These are phyloP conservation scores for Cladochytrium tenue DNA, from an alignment of 371 early-diverging fungal genomes.

Conservation along the genomic window DNA sequence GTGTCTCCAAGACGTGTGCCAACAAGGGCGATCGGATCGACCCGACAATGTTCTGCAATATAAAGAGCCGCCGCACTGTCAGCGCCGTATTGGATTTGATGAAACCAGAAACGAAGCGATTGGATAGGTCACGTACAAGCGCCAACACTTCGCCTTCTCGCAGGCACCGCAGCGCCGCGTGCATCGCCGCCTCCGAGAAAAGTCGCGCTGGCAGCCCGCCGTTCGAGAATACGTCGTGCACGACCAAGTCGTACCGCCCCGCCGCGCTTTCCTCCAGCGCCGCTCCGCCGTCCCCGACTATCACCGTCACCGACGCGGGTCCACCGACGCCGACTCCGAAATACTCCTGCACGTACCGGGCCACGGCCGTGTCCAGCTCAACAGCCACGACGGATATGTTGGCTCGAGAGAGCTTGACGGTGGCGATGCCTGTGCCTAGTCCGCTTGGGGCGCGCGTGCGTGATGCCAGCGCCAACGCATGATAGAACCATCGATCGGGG, in stretches of 20 bases:
- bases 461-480: too few relatives aligned
- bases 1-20: too few relatives aligned
- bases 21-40: too few relatives aligned
- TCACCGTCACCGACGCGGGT: conserved; percentile 35
- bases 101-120: too few relatives aligned
- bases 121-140: too few relatives aligned
- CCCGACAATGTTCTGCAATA: too few relatives aligned
- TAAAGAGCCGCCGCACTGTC: too few relatives aligned
- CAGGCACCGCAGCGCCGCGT: conserved; percentile 59
- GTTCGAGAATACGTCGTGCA: conserved; percentile 89
- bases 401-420: conserved; percentile 59
- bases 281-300: conserved; percentile 70
- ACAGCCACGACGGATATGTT: conserved; percentile 66
- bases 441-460: conserved; percentile 67
- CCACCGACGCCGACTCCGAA: conserved; percentile 62
- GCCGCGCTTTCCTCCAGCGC: conserved; percentile 50
- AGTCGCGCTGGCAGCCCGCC: conserved; percentile 69
- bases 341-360: conserved; percentile 61
- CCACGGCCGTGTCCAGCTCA: conserved; percentile 74
- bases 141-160: conserved; percentile 75
- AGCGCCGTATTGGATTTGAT: too few relatives aligned
- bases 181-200: conserved; percentile 69
- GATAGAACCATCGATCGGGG: conserved; percentile 27
- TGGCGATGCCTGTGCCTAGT: conserved; percentile 76
- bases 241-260: conserved; percentile 69